Evolutionary conservation across 1,139 yeast genomes (phyloP).

Genomic region (Suhomyces wounanorum): DNA sequence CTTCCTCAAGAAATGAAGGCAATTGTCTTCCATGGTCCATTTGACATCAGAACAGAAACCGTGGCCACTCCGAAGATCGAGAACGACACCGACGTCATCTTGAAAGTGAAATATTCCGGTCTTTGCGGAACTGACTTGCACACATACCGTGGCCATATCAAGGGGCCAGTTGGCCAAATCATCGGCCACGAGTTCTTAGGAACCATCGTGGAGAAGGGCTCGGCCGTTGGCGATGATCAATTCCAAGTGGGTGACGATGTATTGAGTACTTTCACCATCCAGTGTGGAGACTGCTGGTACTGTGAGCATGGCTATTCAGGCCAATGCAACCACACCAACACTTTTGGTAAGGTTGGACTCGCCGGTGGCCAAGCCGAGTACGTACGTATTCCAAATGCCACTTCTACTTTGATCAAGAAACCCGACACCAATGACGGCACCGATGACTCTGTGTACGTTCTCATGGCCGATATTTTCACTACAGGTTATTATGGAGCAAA

Average conservation of each 20-base stretch:
- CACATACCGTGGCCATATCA: slow-evolving; percentile 58
- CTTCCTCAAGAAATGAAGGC: slow-evolving; percentile 50
- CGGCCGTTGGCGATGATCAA: slow-evolving; percentile 27
- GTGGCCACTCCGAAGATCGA: slow-evolving; percentile 47
- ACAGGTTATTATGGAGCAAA: slow-evolving; percentile 63
- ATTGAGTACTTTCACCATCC: slow-evolving; percentile 54
- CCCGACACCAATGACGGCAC: slow-evolving; percentile 31
- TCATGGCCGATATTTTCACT: slow-evolving; percentile 69
- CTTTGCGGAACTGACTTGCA: slow-evolving; percentile 66
- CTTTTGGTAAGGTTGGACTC: slow-evolving; percentile 56
- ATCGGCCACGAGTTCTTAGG: slow-evolving; percentile 58
- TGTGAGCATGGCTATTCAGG: slow-evolving; percentile 55
- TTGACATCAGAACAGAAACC: slow-evolving; percentile 42
- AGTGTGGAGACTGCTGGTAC: slow-evolving; percentile 59
- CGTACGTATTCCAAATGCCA: slow-evolving; percentile 60
- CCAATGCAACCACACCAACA: slow-evolving; percentile 51
- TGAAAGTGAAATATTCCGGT: slow-evolving; percentile 56
- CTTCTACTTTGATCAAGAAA: slow-evolving; percentile 46
- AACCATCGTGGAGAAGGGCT: slow-evolving; percentile 40
- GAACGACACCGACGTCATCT: slow-evolving; percentile 48
- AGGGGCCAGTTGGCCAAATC: slow-evolving; percentile 42
- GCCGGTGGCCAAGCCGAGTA: slow-evolving; percentile 66
- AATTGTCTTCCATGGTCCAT: slow-evolving; percentile 55
- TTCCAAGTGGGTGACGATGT: slow-evolving; percentile 48
- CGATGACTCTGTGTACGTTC: slow-evolving; percentile 51